These are phyloP conservation scores for Chalciporus sphaerocephalus DNA, from an alignment of 768 basidiomycete genomes.

Conservation along the genomic window DNA sequence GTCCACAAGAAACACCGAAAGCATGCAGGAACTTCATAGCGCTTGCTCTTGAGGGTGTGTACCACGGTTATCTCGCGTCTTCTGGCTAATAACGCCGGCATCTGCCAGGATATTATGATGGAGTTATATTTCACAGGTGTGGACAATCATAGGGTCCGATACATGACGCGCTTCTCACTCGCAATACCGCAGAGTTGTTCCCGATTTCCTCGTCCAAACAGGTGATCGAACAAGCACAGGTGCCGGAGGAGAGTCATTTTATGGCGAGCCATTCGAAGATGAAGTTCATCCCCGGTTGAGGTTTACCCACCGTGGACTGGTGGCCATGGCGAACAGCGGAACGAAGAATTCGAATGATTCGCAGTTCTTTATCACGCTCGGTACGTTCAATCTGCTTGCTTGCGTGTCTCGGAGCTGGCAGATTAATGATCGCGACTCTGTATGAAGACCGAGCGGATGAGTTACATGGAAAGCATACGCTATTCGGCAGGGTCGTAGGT, in stretches of 20 bases:
- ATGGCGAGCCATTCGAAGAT: constrained; percentile 92
- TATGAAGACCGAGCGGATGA: constrained; percentile 80
- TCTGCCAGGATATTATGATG: constrained; percentile 85
- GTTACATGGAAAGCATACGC: constrained; percentile 88
- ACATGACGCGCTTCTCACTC: neutral
- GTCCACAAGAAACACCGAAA: constrained; percentile 80
- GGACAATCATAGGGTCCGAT: constrained; percentile 3
- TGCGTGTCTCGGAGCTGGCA: neutral
- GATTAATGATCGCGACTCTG: neutral
- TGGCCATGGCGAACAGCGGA: constrained; percentile 92
- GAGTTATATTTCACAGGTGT: constrained; percentile 89
- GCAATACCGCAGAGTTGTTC: constrained; percentile 57
- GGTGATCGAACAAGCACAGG: constrained; percentile 93
- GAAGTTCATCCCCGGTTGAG: constrained; percentile 90
- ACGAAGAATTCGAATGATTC: constrained; percentile 86
- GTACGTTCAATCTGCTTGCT: constrained; percentile 34
- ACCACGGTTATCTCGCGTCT: constrained; percentile 3
- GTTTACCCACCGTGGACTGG: constrained; percentile 84
- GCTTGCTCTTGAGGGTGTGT: constrained; percentile 84
- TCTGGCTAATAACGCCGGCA: constrained; percentile 6
- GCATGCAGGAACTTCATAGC: constrained; percentile 89
- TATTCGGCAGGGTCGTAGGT: constrained; percentile 87
- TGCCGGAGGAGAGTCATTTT: constrained; percentile 90
- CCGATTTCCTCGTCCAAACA: constrained; percentile 90
- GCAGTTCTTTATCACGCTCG: constrained; percentile 93